Percentiles rank a stretch among this genome's conserved stretches.
phyloP scores from a whole-genome alignment of 176 grass and related monocot genomes.

The Chrysopogon serrulatus region DNA sequence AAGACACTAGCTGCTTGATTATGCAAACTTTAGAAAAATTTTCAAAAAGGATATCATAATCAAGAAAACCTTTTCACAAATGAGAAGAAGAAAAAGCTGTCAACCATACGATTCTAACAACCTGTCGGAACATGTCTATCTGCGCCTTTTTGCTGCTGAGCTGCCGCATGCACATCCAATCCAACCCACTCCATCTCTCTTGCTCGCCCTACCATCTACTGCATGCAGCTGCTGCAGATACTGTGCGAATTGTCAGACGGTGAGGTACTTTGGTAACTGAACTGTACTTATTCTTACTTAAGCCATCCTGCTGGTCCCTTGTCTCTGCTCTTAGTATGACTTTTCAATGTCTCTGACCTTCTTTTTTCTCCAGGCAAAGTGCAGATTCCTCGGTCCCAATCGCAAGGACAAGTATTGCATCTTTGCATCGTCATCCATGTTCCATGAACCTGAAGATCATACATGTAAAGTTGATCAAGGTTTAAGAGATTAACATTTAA shows the following conservation, averaged over 20 bases:
- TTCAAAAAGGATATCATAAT: neutral
- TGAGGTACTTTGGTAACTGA: slow-evolving; percentile 25
- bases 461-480: neutral
- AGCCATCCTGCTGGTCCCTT: neutral
- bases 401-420: neutral
- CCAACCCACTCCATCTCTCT: neutral
- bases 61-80: neutral
- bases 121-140: neutral
- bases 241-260: neutral
- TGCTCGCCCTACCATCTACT: neutral
- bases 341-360: neutral
- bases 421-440: neutral
- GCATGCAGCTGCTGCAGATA: neutral
- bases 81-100: neutral
- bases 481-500: neutral
- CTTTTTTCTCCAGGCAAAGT: slow-evolving; percentile 3
- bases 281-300: neutral
- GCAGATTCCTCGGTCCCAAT: slow-evolving; percentile 1
- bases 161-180: neutral
- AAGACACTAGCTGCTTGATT: neutral
- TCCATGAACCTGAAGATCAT: neutral
- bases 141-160: neutral
- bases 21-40: neutral
- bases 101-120: neutral
- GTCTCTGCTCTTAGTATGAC: neutral